Base-by-base conservation (phyloP, 257 asterid genomes). In the Solanum neorickii region DNA sequence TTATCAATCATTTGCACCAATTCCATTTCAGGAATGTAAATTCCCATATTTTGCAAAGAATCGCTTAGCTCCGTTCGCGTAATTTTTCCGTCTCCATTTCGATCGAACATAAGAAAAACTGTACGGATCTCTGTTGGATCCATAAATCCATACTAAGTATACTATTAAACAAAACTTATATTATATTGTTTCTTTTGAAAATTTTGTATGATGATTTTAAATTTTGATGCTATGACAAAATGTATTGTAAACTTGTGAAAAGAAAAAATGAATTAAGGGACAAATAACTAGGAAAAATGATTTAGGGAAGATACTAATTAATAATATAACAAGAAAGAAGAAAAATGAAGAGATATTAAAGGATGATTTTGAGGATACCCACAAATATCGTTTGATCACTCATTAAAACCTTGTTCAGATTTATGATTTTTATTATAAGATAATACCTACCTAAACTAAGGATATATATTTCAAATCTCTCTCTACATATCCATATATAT, bases 51-150 rank as follows among this genome's bases (percentile, higher is more conserved):
- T 21, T 80, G 86, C 75, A 90, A 68, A 8, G 92, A 91, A 66
- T 90, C 90, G 42, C 83, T 86, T 2, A 91, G 72, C 87, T 91
- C 90, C 16, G 88, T 90, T 37, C 86, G 86, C 1, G 93, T 88
- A 15, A 91, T 89, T 56, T 90, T 90, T 1, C 93, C 93, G 21
- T 91, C 91, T 1, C 92, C 93, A 47, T 91, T 91, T 44, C 82
- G 84, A 83, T 91, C 92, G 18, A 91, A 91, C 93, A 91, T 91
- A 14, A 87, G 92, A 60, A 91, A 91, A 27, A 91, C 90, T 85
- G 92, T 87, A 31, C 85, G 89, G 9, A 91, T 86, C 88, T 91
- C 92, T 12, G 87, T 33, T 3, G 84, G 92, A 90, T 91, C 90
- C 93, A 91, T 59, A 7, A 37, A 42, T 18, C 20, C n/a, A 7